Base-by-base conservation (phyloP, 2,329 filamentous ascomycete genomes). In the Akanthomyces lecanii region DNA sequence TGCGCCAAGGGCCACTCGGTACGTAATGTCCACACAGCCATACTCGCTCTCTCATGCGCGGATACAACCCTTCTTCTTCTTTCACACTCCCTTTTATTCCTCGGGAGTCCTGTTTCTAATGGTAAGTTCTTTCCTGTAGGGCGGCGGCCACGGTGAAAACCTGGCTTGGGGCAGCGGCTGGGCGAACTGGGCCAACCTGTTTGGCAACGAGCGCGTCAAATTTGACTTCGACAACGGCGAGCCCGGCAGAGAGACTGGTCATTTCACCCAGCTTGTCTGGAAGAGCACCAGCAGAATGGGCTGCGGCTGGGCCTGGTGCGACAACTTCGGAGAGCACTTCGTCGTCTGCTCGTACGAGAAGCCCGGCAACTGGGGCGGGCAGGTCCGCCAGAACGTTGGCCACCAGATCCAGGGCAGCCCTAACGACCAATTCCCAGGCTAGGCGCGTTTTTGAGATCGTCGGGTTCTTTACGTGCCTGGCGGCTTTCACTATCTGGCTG, bases 1-100 rank as follows among this genome's bases (percentile, higher is more conserved):
- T 93, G 91, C 75, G 78, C 81, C 45, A 92, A 91, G 68, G 80
- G 77, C 21, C 44, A 65, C 60, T 28, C 23, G 16, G 56, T 59
- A 51, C 18, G 56, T 2, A 30, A 21, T 11, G 28, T 21, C 18
- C 12, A 28, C 8, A 47, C 12, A 18, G 12, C 6, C 25, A 14
- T 23, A 28, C 12, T 50, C 11, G 14, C 25, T 40, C 11, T 14
- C 25, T 40, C 14, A 40, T 40, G 10, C 12, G 38, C 38, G 5
- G 3, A 40, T 14, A 40, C 38, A 10, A 11, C 38, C 14, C 14
- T 12, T 38, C 14, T 16, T 40, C 33, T 36, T 36, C 33, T 36
- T 36, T 7, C 10, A 10, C 33, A 2, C 14, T 18, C 3, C 3
- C 1, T 50, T 4, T 7, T 16, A 10, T 33, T 33, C 23, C 6